These are phyloP conservation scores for Carex arenaria DNA, from an alignment of 202 grass and related monocot species.

Conservation along the genomic window DNA sequence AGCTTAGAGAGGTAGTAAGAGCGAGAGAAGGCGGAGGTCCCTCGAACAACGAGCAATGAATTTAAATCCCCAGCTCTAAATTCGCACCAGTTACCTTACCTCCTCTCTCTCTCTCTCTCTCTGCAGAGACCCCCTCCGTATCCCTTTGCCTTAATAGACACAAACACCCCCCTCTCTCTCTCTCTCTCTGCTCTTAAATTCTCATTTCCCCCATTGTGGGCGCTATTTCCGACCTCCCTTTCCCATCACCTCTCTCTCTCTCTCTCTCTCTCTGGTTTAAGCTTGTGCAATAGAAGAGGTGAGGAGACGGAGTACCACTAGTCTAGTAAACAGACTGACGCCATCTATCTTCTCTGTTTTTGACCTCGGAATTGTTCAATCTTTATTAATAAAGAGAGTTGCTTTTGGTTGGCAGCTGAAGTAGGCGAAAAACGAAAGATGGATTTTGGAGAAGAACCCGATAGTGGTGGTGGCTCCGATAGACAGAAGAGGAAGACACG, in stretches of 20 bases:
- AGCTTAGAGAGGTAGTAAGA: neutral
- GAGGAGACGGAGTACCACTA: neutral
- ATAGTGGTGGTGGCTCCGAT: constrained; percentile 40
- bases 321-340: constrained; percentile 1
- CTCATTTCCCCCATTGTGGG: neutral
- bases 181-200: constrained; percentile 1
- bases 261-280: constrained; percentile 9
- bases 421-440: constrained; percentile 22
- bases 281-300: constrained; percentile 23
- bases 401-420: neutral
- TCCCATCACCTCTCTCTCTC: neutral
- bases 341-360: constrained; percentile 18
- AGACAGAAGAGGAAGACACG: constrained; percentile 54
- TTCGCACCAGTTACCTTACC: constrained; percentile 82
- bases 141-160: neutral
- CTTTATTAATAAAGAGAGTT: neutral
- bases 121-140: neutral
- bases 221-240: neutral
- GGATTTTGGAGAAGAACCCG: constrained; percentile 77
- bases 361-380: constrained; percentile 7
- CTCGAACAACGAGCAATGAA: constrained; percentile 32
- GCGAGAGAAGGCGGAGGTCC: constrained; percentile 33
- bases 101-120: constrained; percentile 2
- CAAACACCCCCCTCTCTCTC: too few relatives aligned
- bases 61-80: constrained; percentile 58